Evolutionary conservation across 1,284 basidiomycete species (phyloP), one percentile per base, ranked within the genome.

Genomic region (Leccinum fuscescens): DNA sequence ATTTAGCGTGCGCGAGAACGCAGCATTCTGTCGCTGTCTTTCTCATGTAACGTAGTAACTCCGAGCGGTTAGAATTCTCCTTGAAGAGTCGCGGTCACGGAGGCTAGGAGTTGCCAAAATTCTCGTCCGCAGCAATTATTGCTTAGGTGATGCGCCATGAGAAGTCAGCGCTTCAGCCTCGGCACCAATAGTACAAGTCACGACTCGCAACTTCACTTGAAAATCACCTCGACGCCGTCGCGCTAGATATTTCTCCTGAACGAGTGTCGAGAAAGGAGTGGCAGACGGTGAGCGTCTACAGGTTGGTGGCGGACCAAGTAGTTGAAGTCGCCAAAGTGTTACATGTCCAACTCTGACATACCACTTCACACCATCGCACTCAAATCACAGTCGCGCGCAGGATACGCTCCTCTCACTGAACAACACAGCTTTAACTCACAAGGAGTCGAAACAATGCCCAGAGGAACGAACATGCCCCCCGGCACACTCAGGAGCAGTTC

Each of bases 281-380:
- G 42, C 42, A 44, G 17, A 44, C 42, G 11, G 42, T n/a, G 14
- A 42, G 39, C 39, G 14, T 42, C 8, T 17, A 42, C 39, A 17
- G n/a, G 17, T 44, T 11, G 17, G 6, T 11, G 17, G 42, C 3
- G 9, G 17, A 20, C 17, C 42, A 44, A 44, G 3, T 44, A 44
- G 42, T 44, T 44, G 17, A 44, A 20, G 11, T 20, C 42, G 55
- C 15, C 55, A 50, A 44, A 48, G 42, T 15, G 58, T 60, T 71
- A 67, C 69, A 71, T 73, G 69, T 67, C 71, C 60, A 68, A 54
- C 62, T 83, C 87, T 74, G 88, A 89, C 78, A 90, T 90, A 74
- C 86, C 85, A 53, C 77, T 90, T 62, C 84, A 79, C 68, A 78
- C 79, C 67, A 76, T 90, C 69, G 76, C 81, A 81, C 77, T 79